phyloP scores from a whole-genome alignment of 2,329 filamentous ascomycete genomes.

The Myrmaecium sp. region DNA sequence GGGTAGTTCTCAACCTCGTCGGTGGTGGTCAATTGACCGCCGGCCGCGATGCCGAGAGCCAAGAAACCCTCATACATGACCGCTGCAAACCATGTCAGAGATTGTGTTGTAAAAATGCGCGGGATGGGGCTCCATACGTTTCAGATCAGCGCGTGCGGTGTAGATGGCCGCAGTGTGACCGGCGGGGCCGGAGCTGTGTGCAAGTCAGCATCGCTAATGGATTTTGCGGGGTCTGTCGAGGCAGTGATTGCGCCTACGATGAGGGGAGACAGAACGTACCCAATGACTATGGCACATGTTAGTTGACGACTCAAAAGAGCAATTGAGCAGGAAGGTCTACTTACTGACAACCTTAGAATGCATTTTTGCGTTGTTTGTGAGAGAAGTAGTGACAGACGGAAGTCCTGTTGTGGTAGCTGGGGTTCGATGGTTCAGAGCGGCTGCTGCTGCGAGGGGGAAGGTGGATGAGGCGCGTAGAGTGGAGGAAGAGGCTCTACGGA shows the following conservation, averaged over 20 bases:
- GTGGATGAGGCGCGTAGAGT: slow-evolving; percentile 57
- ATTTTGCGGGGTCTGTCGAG: slow-evolving; percentile 26
- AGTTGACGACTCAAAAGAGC: slow-evolving; percentile 7
- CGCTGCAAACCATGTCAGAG: slow-evolving; percentile 31
- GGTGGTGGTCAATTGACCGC: slow-evolving; percentile 92
- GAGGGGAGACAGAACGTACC: slow-evolving; percentile 11
- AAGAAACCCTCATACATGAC: slow-evolving; percentile 97
- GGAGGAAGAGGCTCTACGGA: slow-evolving; percentile 44
- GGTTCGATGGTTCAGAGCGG: slow-evolving; percentile 46
- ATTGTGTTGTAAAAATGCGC: not conserved
- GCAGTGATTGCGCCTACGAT: slow-evolving; percentile 6
- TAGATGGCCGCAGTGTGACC: slow-evolving; percentile 97
- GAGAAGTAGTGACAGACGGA: slow-evolving; percentile 19
- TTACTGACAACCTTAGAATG: slow-evolving; percentile 83
- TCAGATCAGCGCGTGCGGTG: slow-evolving; percentile 81
- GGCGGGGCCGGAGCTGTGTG: slow-evolving; percentile 77
- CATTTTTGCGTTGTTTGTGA: slow-evolving; percentile 39
- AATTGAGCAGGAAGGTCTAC: slow-evolving; percentile 20
- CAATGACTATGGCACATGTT: slow-evolving; percentile 17
- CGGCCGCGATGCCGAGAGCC: slow-evolving; percentile 88
- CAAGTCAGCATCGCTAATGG: slow-evolving; percentile 3
- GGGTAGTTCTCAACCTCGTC: slow-evolving; percentile 98
- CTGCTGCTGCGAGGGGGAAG: slow-evolving; percentile 56
- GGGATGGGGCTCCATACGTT: slow-evolving; percentile 39
- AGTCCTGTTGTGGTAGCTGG: slow-evolving; percentile 23